These are phyloP conservation scores for Calonectria leucothoes DNA, from an alignment of 2,329 filamentous ascomycete genomes.

Conservation along the genomic window DNA sequence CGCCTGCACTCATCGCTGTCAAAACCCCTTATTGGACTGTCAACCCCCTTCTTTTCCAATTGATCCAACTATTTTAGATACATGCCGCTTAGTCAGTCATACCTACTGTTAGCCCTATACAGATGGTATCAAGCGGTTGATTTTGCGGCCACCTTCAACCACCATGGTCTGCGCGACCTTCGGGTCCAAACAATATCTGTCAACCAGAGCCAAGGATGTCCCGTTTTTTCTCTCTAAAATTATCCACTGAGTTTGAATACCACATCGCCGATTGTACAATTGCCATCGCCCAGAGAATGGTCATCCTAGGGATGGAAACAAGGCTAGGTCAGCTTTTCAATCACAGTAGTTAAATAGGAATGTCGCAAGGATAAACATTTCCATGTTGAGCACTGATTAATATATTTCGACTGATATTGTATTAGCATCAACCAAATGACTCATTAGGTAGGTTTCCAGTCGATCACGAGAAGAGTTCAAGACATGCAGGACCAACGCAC, in stretches of 20 bases:
- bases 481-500: not conserved
- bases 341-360: too few species aligned
- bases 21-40: not conserved
- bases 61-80: constrained; percentile 7
- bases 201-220: constrained; percentile 15
- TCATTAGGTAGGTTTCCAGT: too few species aligned
- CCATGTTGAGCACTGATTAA: too few species aligned
- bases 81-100: constrained; percentile 4
- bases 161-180: not conserved
- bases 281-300: too few species aligned
- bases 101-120: not conserved
- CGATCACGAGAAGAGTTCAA: too few species aligned
- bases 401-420: too few species aligned
- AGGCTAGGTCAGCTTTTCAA: too few species aligned
- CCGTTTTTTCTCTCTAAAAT: constrained; percentile 9
- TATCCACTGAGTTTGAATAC: constrained; percentile 25
- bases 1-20: not conserved
- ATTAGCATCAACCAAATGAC: too few species aligned
- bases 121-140: not conserved
- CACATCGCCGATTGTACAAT: not conserved
- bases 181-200: not conserved
- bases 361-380: too few species aligned
- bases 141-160: constrained; percentile 10
- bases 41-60: not conserved
- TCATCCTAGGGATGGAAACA: not conserved